These are phyloP conservation scores for Cymbopogon citratus DNA, from an alignment of 176 grass and related monocot species.

Conservation along the genomic window DNA sequence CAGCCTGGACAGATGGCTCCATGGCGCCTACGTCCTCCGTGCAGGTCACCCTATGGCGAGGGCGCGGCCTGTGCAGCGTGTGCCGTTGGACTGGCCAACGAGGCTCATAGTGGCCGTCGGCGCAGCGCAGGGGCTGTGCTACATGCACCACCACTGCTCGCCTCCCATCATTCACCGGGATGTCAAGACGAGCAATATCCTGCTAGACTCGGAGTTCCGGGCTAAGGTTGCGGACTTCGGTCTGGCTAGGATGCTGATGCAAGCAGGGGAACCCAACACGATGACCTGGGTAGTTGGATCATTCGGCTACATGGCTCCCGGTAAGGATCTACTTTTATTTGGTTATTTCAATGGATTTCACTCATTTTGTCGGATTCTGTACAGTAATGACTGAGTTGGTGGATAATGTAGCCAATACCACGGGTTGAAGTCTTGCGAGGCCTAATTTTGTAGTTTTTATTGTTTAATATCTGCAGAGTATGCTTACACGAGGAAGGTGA, in stretches of 20 bases:
- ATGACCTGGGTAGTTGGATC: background rate
- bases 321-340: background rate
- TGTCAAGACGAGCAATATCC: background rate
- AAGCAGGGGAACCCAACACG: background rate
- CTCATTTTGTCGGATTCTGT: background rate
- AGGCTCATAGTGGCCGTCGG: background rate
- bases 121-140: background rate
- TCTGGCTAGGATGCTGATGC: background rate
- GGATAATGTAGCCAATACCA: background rate
- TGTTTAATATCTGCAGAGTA: background rate
- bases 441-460: background rate
- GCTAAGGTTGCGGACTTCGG: background rate
- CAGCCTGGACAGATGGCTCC: background rate
- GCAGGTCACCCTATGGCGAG: background rate
- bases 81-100: background rate
- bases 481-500: background rate
- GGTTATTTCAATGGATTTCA: background rate
- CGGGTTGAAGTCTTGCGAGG: background rate
- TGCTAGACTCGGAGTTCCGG: background rate
- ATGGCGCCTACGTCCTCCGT: background rate
- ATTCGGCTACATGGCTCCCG: background rate
- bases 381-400: background rate
- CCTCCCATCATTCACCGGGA: background rate
- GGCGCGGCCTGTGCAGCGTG: background rate
- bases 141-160: background rate